Conservation (phyloP, 257 asterid genomes). For the Primulina eburnea region DNA sequence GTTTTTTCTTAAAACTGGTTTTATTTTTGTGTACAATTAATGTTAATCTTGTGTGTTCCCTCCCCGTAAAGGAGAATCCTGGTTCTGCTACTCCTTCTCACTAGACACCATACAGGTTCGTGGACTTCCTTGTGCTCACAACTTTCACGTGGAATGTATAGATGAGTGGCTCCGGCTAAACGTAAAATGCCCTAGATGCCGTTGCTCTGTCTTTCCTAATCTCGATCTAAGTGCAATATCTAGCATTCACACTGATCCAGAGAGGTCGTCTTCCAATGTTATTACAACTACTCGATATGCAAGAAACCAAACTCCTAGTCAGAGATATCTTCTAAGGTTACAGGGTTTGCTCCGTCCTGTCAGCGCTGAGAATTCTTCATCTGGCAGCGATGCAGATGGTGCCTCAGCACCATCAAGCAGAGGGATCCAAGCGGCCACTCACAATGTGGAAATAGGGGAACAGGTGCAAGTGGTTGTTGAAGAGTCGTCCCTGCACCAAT, state of each 20-base stretch:
- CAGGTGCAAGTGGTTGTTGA: constrained; percentile 51
- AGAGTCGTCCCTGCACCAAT: constrained; percentile 33
- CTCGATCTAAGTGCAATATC: constrained; percentile 88
- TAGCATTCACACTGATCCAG: constrained; percentile 64
- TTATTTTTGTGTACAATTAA: no score
- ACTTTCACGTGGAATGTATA: constrained; percentile 93
- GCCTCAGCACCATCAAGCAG: constrained; percentile 34
- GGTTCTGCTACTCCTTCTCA: not conserved
- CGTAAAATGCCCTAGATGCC: constrained; percentile 94
- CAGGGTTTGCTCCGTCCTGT: constrained; percentile 76
- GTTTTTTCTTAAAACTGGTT: not conserved
- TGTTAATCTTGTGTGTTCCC: no score
- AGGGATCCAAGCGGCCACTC: constrained; percentile 27
- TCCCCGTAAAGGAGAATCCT: not conserved
- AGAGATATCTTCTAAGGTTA: constrained; percentile 68
- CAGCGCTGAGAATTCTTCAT: constrained; percentile 38
- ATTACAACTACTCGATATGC: constrained; percentile 60
- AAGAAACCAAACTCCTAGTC: constrained; percentile 72
- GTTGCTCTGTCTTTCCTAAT: constrained; percentile 91
- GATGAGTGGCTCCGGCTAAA: constrained; percentile 95
- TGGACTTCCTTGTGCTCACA: constrained; percentile 98
- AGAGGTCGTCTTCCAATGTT: constrained; percentile 44
- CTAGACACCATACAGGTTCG: constrained; percentile 60
- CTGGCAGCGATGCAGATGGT: constrained; percentile 28
- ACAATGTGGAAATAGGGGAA: constrained; percentile 27